These are phyloP conservation scores for Parachlorella kessleri DNA, from an alignment of 139 green algal genomes.

Conservation along the genomic window DNA sequence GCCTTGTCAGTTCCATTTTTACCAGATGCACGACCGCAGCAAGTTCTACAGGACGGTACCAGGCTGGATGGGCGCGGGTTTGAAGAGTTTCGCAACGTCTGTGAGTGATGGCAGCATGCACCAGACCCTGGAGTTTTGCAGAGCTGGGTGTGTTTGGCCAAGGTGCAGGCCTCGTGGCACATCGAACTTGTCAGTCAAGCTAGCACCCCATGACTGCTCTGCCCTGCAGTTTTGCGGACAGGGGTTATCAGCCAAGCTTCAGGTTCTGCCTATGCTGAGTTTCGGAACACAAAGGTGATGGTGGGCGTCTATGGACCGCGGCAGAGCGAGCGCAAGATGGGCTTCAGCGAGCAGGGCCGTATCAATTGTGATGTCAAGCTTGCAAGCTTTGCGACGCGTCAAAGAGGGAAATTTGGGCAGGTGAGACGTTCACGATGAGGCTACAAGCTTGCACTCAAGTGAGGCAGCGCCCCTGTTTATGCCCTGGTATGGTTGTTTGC, in stretches of 20 bases:
- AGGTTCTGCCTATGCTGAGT: conserved; percentile 80
- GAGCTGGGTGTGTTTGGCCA: not conserved
- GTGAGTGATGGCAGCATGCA: conserved; percentile 30
- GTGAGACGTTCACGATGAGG: no score
- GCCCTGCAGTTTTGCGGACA: conserved; percentile 67
- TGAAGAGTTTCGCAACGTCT: conserved; percentile 61
- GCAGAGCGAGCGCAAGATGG: conserved; percentile 55
- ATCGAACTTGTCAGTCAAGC: not conserved
- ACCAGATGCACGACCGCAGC: not conserved
- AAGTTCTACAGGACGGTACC: conserved; percentile 12
- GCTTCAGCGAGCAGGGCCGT: conserved; percentile 62
- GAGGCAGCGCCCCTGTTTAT: no score
- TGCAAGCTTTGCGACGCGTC: conserved; percentile 56
- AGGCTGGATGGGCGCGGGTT: conserved; percentile 49
- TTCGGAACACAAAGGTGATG: conserved; percentile 78
- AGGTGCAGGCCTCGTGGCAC: not conserved
- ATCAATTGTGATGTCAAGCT: conserved; percentile 73
- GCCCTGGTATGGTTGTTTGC: no score
- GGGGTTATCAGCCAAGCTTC: conserved; percentile 67
- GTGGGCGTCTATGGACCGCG: conserved; percentile 77
- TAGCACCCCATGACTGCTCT: not conserved
- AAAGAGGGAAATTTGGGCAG: conserved; percentile 37
- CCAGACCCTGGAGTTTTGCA: not conserved
- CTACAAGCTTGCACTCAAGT: no score
- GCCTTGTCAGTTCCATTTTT: not conserved